Evolutionary conservation across 179 eudicot species (phyloP).

Genomic region (Silene noctiflora): DNA sequence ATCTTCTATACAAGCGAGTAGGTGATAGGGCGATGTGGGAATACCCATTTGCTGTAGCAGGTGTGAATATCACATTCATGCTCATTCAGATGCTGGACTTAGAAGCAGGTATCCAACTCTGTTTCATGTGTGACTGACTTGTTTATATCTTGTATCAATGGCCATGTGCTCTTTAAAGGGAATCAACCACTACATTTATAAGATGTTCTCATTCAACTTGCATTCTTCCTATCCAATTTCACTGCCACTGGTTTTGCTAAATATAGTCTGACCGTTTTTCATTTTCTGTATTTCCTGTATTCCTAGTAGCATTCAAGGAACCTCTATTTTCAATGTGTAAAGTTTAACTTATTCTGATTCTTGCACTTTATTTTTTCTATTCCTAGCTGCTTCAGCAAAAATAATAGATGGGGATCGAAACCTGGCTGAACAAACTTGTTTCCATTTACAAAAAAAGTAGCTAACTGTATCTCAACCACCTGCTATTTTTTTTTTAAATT

Average conservation of each 20-base stretch:
- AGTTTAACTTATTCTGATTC: background rate
- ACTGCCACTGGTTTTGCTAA: background rate
- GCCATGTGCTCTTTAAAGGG: background rate
- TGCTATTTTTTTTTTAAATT: no score
- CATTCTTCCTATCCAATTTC: background rate
- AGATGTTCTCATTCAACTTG: background rate
- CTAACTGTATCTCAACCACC: background rate
- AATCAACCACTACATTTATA: background rate
- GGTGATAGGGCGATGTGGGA: conserved; percentile 95
- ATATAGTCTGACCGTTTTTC: background rate
- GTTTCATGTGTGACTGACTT: conserved; percentile 3
- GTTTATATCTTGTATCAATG: background rate
- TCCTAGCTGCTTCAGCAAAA: background rate
- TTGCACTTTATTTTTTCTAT: background rate
- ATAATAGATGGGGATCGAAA: no score
- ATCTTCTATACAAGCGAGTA: conserved; percentile 83
- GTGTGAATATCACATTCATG: conserved; percentile 97
- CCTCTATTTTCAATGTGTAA: background rate
- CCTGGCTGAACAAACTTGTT: no score
- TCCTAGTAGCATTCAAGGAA: background rate
- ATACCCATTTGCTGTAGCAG: conserved; percentile 99
- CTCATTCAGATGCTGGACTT: conserved; percentile 96
- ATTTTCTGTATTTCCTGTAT: background rate
- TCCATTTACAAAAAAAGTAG: background rate
- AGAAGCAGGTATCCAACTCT: conserved; percentile 66